Conservation (phyloP, 805 yeast species). For the Zygotorulaspora chibaensis region DNA sequence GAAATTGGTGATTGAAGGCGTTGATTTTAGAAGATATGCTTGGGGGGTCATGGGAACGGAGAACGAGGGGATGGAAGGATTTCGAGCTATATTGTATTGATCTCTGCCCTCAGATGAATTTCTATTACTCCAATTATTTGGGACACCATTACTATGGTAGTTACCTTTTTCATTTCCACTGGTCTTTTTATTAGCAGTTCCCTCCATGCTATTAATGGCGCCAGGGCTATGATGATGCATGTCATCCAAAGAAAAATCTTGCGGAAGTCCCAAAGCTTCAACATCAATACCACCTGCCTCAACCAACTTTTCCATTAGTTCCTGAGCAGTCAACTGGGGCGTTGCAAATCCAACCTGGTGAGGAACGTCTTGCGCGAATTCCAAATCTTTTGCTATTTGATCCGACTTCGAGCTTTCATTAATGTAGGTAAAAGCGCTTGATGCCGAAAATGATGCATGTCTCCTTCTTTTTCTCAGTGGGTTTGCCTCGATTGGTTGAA, state of each 20-base stretch:
- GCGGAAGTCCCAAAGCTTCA: slow-evolving; percentile 25
- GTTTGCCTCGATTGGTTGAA: background rate
- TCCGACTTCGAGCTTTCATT: slow-evolving; percentile 12
- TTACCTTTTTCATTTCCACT: slow-evolving; percentile 2
- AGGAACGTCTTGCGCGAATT: slow-evolving; percentile 39
- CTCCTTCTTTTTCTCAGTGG: slow-evolving; percentile 32
- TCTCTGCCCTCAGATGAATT: background rate
- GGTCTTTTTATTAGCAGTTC: background rate
- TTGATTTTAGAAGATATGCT: slow-evolving; percentile 22
- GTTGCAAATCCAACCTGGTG: slow-evolving; percentile 76
- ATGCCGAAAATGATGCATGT: slow-evolving; percentile 44
- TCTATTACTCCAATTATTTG: background rate
- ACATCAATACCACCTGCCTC: slow-evolving; percentile 27
- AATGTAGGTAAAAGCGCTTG: slow-evolving; percentile 38
- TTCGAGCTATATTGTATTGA: slow-evolving; percentile 3
- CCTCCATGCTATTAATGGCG: background rate
- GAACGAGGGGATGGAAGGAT: slow-evolving; percentile 1
- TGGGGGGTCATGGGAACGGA: slow-evolving; percentile 10
- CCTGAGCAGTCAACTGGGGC: slow-evolving; percentile 62
- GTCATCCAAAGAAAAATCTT: slow-evolving; percentile 24
- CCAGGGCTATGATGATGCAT: slow-evolving; percentile 1
- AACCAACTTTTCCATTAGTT: slow-evolving; percentile 35
- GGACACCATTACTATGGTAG: background rate
- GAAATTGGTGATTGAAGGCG: slow-evolving; percentile 39
- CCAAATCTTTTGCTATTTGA: slow-evolving; percentile 16